phyloP scores from a whole-genome alignment of 2,329 filamentous ascomycete genomes.

The Curvularia hawaiiensis region DNA sequence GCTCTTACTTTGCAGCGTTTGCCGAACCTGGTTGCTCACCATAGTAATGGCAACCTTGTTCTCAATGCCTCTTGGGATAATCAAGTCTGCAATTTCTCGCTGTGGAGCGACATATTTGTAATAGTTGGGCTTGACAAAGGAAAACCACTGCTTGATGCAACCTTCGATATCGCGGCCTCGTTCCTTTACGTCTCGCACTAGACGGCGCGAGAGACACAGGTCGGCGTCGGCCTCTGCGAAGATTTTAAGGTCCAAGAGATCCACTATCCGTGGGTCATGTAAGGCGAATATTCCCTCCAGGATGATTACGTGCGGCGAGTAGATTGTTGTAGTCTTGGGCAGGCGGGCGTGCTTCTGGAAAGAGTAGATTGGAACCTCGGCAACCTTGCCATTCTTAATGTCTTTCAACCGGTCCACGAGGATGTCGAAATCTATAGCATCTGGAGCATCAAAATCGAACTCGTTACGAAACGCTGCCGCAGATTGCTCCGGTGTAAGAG shows the following conservation, averaged over 20 bases:
- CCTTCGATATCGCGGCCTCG: conserved; percentile 91
- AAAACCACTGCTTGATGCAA: conserved; percentile 98
- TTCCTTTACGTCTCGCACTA: conserved; percentile 85
- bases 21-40: conserved; percentile 91
- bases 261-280: conserved; percentile 83
- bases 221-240: conserved; percentile 97
- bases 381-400: conserved; percentile 86
- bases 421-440: conserved; percentile 93
- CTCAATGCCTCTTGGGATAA: conserved; percentile 92
- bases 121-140: conserved; percentile 95
- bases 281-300: conserved; percentile 95
- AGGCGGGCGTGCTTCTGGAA: conserved; percentile 88
- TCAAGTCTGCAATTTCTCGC: conserved; percentile 88
- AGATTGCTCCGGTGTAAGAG: conserved; percentile 78
- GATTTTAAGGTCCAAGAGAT: conserved; percentile 92
- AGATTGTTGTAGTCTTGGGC: conserved; percentile 81
- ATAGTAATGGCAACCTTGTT: conserved; percentile 94
- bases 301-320: conserved; percentile 94
- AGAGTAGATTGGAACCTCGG: conserved; percentile 93
- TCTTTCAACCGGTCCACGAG: conserved; percentile 79
- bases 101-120: conserved; percentile 94
- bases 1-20: conserved; percentile 85
- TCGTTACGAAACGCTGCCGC: conserved; percentile 84
- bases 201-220: conserved; percentile 73
- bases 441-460: conserved; percentile 93